A percentile compares a stretch with the other conserved stretches of the same genome.
phyloP scores from a whole-genome alignment of 306 rosid species.

The Senna siamea region DNA sequence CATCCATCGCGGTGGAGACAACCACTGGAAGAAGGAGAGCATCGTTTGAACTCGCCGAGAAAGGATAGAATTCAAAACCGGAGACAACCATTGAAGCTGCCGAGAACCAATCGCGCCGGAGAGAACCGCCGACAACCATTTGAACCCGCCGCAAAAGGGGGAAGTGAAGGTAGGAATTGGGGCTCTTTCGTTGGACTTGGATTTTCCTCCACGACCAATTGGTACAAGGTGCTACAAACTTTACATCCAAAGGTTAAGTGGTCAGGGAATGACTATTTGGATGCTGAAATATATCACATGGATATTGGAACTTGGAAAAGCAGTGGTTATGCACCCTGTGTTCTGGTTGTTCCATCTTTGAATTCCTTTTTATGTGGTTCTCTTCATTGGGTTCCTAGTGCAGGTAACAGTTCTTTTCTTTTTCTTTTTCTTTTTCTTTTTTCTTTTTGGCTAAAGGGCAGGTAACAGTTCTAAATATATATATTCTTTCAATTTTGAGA shows the following conservation, averaged over 20 bases:
- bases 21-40: too few relatives aligned
- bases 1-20: too few relatives aligned
- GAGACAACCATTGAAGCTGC: too few relatives aligned
- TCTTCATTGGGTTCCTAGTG: conserved; percentile 22
- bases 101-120: too few relatives aligned
- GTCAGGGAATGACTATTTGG: conserved; percentile 8
- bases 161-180: conserved; percentile 6
- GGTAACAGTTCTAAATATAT: conserved; percentile 7
- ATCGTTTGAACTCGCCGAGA: too few relatives aligned
- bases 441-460: too few relatives aligned
- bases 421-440: too few relatives aligned
- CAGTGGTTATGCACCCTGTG: conserved; percentile 21
- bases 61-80: too few relatives aligned
- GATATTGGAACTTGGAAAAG: conserved; percentile 18
- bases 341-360: conserved; percentile 12
- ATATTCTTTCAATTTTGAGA: conserved; percentile 5
- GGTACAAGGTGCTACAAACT: conserved; percentile 8
- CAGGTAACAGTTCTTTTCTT: too few relatives aligned
- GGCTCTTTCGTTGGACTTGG: conserved; percentile 19
- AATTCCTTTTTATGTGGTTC: conserved; percentile 7
- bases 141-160: too few relatives aligned
- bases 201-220: neutral
- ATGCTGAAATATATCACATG: conserved; percentile 24
- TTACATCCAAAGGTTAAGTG: conserved; percentile 15
- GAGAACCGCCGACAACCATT: too few relatives aligned